Percentiles rank a stretch among this genome's conserved stretches.
phyloP scores from a whole-genome alignment of 495 filamentous ascomycete species.

The Hapsidospora chrysogenum region DNA sequence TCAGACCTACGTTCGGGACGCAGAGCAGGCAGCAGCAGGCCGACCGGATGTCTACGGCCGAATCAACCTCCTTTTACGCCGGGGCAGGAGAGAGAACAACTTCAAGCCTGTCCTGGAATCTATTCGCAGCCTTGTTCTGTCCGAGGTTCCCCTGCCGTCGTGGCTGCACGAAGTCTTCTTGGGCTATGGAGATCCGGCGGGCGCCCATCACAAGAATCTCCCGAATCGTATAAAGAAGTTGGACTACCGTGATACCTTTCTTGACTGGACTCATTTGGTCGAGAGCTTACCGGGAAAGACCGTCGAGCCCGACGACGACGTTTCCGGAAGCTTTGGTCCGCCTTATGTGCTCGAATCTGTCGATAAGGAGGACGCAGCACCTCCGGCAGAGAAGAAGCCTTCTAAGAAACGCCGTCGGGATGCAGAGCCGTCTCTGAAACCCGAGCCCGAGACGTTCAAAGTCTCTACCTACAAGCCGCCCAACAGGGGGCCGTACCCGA shows the following conservation, averaged over 20 bases:
- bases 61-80: slow-evolving; percentile 75
- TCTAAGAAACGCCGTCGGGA: slow-evolving; percentile 77
- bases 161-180: slow-evolving; percentile 97
- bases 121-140: slow-evolving; percentile 70
- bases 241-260: slow-evolving; percentile 86
- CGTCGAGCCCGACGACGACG: slow-evolving; percentile 57
- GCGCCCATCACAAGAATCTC: slow-evolving; percentile 71
- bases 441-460: slow-evolving; percentile 45
- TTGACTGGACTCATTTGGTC: slow-evolving; percentile 88
- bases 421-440: slow-evolving; percentile 40
- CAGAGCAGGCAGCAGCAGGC: slow-evolving; percentile 41
- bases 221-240: slow-evolving; percentile 59
- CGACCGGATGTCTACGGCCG: slow-evolving; percentile 65
- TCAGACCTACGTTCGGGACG: slow-evolving; percentile 62
- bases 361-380: slow-evolving; percentile 16
- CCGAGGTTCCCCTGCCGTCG: slow-evolving; percentile 68
- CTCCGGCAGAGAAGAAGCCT: slow-evolving; percentile 26
- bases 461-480: slow-evolving; percentile 86
- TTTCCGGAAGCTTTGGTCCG: slow-evolving; percentile 59
- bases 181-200: slow-evolving; percentile 82
- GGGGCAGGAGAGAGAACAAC: slow-evolving; percentile 85
- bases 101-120: slow-evolving; percentile 90
- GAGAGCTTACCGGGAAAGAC: slow-evolving; percentile 73
- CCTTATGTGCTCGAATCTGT: slow-evolving; percentile 67
- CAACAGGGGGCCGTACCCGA: slow-evolving; percentile 81